Evolutionary conservation across 768 basidiomycete species (phyloP).

Genomic region (Trametopsis cervina): DNA sequence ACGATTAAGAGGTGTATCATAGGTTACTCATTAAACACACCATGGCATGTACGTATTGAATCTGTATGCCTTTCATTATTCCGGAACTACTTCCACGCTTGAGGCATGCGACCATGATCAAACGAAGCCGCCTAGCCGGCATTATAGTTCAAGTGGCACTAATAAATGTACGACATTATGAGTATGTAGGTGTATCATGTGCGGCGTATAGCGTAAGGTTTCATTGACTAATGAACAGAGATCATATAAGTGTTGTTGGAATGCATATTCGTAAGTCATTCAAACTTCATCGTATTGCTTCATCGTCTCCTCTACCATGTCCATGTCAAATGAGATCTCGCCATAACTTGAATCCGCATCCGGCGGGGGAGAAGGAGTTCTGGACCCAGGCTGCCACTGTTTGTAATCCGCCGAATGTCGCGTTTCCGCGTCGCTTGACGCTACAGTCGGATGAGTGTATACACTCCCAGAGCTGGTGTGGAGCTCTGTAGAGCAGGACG

Average conservation of each 20-base stretch:
- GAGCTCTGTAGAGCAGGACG: not conserved
- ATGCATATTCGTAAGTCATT: not conserved
- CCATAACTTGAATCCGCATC: conserved; percentile 18
- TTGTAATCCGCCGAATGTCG: no score
- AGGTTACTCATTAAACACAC: not conserved
- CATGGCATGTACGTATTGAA: not conserved
- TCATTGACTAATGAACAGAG: no score
- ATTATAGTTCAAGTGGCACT: no score
- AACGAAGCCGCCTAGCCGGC: no score
- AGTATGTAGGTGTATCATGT: no score
- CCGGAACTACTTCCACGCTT: no score
- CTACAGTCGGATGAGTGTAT: not conserved
- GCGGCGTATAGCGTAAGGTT: no score
- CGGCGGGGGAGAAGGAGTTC: not conserved
- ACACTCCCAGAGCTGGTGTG: not conserved
- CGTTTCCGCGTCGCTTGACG: not conserved
- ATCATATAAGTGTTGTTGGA: not conserved
- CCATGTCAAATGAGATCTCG: conserved; percentile 11
- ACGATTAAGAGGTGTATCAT: not conserved
- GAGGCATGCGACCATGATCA: no score
- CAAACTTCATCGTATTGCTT: conserved; percentile 2
- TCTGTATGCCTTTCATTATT: no score
- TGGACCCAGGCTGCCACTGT: no score
- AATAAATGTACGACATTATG: no score
- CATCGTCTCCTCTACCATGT: conserved; percentile 9